Evolutionary conservation across 441 rosid genomes (phyloP).

Genomic region (Syzygium malaccense): DNA sequence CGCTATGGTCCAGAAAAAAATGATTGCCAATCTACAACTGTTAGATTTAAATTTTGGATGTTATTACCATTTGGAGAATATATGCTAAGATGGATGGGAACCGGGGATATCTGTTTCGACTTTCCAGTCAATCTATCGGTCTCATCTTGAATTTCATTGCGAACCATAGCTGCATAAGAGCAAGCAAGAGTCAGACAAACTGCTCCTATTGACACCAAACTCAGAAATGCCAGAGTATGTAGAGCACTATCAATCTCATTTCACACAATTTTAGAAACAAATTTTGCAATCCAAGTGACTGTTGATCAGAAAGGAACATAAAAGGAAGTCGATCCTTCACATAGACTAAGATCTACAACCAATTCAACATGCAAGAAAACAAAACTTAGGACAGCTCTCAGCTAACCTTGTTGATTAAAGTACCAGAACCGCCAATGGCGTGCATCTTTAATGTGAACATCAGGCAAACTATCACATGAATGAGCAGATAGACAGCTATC

Average conservation of each 20-base stretch:
- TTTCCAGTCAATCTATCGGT: constrained; percentile 7
- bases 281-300: background rate
- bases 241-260: background rate
- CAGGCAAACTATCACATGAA: background rate
- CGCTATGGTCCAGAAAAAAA: background rate
- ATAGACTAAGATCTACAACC: background rate
- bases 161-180: constrained; percentile 6
- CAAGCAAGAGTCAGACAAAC: background rate
- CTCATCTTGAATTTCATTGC: constrained; percentile 3
- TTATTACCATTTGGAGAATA: constrained; percentile 1
- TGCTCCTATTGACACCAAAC: background rate
- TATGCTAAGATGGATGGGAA: constrained; percentile 10
- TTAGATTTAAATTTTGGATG: background rate
- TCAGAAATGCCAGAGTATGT: background rate
- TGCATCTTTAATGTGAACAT: background rate
- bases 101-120: constrained; percentile 6
- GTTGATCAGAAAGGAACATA: background rate
- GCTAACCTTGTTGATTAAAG: background rate
- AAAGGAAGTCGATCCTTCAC: background rate
- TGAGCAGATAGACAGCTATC: background rate
- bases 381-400: background rate
- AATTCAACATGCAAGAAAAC: background rate
- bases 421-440: background rate
- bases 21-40: background rate
- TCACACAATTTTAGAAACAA: background rate